Conservation (phyloP, 2,329 filamentous ascomycete genomes). For the Beauveria sp. region DNA sequence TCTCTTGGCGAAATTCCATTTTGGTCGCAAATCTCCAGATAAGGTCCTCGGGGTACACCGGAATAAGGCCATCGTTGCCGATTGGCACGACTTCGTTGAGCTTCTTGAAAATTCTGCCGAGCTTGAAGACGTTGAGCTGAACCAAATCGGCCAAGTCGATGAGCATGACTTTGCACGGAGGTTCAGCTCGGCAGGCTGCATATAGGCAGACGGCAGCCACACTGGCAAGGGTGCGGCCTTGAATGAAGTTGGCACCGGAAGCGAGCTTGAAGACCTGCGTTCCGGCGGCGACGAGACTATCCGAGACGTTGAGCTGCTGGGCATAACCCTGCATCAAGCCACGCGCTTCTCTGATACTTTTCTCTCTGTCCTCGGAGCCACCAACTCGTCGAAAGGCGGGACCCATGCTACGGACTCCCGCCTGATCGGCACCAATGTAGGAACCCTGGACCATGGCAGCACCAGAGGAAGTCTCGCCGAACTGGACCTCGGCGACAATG, state of each 20-base stretch:
- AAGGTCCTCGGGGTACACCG: constrained; percentile 79
- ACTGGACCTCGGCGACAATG: constrained; percentile 86
- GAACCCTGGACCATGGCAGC: constrained; percentile 87
- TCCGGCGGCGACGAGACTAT: constrained; percentile 56
- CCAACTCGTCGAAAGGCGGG: constrained; percentile 55
- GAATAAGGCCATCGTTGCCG: constrained; percentile 56
- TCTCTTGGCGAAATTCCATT: constrained; percentile 80
- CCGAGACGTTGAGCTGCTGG: constrained; percentile 50
- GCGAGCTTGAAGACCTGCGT: constrained; percentile 71
- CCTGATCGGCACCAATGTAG: constrained; percentile 79
- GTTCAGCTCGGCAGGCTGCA: constrained; percentile 72
- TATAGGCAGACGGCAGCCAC: constrained; percentile 91
- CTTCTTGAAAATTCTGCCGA: constrained; percentile 84
- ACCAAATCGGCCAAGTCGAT: constrained; percentile 88
- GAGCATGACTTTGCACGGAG: constrained; percentile 78
- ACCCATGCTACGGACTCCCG: constrained; percentile 61
- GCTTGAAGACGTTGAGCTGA: constrained; percentile 81
- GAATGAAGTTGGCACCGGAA: constrained; percentile 67
- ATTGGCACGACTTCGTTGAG: constrained; percentile 65
- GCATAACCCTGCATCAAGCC: constrained; percentile 56
- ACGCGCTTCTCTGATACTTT: constrained; percentile 50
- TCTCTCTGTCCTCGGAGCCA: constrained; percentile 51
- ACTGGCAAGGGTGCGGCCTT: constrained; percentile 76
- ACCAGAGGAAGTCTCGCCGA: constrained; percentile 79
- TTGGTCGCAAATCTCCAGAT: constrained; percentile 87